Base-by-base conservation (phyloP, 331 rosid species). In the Acacia pycnantha region DNA sequence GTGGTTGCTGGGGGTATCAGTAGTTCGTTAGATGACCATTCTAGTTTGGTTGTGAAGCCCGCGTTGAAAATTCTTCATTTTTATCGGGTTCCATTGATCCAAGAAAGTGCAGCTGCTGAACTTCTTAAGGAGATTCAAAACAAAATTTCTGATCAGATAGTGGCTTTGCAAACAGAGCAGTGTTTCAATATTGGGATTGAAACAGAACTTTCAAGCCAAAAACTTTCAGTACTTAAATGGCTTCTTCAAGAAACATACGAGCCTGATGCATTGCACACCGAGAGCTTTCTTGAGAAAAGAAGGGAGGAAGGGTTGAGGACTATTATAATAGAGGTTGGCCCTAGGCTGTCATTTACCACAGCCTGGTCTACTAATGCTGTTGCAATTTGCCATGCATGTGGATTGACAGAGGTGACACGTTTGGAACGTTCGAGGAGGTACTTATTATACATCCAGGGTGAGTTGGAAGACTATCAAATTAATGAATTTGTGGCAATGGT, bases 301-400 rank as follows among this genome's bases (percentile, higher is more conserved):
- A 83, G 73, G 44, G 90, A 84, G 76, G 88, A 90, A 78, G 97
- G 93, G 24, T 84, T 92, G 85, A 82, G 26, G 64, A 66, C 86
- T 40, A 88, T 87, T 77, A 88, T 92, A 76, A 62, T 94, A 73
- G 98, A 94, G 89, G 97, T 92, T 82, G 97, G 98, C 13, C 98
- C 98, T 37, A 88, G 94, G 84, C 77, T 94, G 82, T 94, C 98
- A 6, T 94, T 94, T 83, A 92, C 94, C 47, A 92, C 97, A 21
- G 97, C 98, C 0, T 94, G 98, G 98, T 92, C 97, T 70, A 70
- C 97, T 8, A 94, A 94, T 91, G 98, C 97, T 19, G 92, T 94
- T 11, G 91, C 98, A 14, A 91, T 94, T 77, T 94, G 94, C 82
- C 89, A 59, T 76, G 97, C 98, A 2, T 94, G 98, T 84, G 98